Evolutionary conservation across 495 filamentous ascomycete genomes (phyloP), one percentile per base, ranked within the genome.

Genomic region (Jackrogersella minutella): DNA sequence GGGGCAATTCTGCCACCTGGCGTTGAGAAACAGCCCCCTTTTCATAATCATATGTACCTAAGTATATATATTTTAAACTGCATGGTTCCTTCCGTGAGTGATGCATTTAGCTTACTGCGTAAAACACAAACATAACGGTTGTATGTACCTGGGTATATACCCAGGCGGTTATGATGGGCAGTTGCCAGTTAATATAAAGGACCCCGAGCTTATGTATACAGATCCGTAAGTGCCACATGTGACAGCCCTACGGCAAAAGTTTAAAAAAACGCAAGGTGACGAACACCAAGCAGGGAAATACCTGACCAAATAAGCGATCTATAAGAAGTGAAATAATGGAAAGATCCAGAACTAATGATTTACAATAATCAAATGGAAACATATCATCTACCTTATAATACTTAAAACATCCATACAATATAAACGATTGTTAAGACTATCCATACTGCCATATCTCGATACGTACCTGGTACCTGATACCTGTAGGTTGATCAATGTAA

Each of bases 221-320:
- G 3, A 14, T 39, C 11, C 36, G 52, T 36, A 43, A n/a, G 3
- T 16, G 7, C 8, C 16, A 21, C 9, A 17, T 2, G 9, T 21
- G 16, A 43, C 2, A 46, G 41, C 41, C 41, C 26, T 46, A 26
- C 13, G 5, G 22, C 19, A 46, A 5, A 26, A 24, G 21, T 26
- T 46, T 26, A 24, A 14, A 46, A 24, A 8, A 41, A 69, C 34
- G 66, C 55, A 56, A 44, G 51, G 64, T 69, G 66, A 69, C 66
- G 66, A 69, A 69, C 21, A 13, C 5, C 5, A 2, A 26, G n/a
- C 19, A 39, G 64, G 65, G 60, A n/a, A n/a, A n/a, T n/a, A n/a
- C n/a, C n/a, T n/a, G n/a, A n/a, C n/a, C n/a, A n/a, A n/a, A n/a
- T n/a, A n/a, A n/a, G n/a, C n/a, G n/a, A n/a, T n/a, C n/a, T n/a